phyloP scores from a whole-genome alignment of 345 rosid species.

The Moricandia arvensis region DNA sequence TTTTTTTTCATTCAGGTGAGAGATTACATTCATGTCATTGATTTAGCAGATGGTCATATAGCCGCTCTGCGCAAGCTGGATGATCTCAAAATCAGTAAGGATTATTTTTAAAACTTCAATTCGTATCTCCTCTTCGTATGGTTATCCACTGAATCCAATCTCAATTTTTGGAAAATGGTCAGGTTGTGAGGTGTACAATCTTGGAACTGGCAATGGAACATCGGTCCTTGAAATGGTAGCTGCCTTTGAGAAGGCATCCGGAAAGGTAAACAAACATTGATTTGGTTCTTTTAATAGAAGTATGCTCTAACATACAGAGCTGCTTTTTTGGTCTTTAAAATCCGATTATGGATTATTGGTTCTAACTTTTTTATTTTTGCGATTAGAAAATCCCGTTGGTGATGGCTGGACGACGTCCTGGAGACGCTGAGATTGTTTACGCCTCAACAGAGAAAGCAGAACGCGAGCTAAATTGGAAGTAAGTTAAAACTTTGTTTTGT shows the following conservation, averaged over 20 bases:
- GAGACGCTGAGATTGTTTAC: conserved; percentile 83
- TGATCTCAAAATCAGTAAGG: conserved; percentile 61
- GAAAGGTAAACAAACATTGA: conserved; percentile 54
- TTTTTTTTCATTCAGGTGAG: conserved; percentile 55
- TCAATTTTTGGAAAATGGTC: neutral
- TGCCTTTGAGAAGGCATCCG: conserved; percentile 93
- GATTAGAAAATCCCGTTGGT: conserved; percentile 78
- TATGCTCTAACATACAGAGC: neutral
- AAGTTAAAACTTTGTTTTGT: conserved; percentile 36
- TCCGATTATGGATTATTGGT: neutral
- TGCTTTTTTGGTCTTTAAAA: neutral
- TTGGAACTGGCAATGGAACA: conserved; percentile 97
- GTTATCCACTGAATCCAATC: neutral
- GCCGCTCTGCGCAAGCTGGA: conserved; percentile 79
- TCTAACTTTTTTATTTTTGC: neutral
- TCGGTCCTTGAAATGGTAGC: conserved; percentile 96
- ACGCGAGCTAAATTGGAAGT: conserved; percentile 87
- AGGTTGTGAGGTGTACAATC: conserved; percentile 96
- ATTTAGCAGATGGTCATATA: conserved; percentile 92
- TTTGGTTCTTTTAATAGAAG: neutral
- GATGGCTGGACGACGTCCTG: conserved; percentile 77
- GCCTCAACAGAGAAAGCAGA: conserved; percentile 86
- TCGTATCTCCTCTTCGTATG: neutral
- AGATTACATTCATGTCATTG: conserved; percentile 92
- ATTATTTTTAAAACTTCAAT: neutral